Evolutionary conservation across 2,329 filamentous ascomycete species (phyloP).

Genomic region (Septoria petroselini): DNA sequence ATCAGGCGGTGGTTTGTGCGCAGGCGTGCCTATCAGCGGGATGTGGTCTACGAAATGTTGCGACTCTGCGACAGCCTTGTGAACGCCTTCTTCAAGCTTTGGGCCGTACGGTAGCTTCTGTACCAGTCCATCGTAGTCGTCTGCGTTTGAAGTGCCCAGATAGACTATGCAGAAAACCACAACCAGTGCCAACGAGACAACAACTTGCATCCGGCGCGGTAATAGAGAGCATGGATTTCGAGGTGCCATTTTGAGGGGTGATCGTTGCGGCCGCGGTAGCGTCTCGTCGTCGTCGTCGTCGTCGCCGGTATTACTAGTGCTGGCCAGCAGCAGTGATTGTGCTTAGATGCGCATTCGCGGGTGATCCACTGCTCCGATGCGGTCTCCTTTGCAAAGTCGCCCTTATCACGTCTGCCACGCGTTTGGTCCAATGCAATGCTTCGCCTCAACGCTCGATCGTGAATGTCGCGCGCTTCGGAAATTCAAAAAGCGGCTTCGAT

Average conservation of each 20-base stretch:
- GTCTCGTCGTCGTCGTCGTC: not conserved
- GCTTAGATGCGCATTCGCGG: slow-evolving; percentile 4
- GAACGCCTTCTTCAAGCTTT: slow-evolving; percentile 40
- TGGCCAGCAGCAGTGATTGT: slow-evolving; percentile 13
- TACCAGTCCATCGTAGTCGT: slow-evolving; percentile 32
- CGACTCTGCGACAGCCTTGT: slow-evolving; percentile 39
- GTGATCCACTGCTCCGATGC: not conserved
- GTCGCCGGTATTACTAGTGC: no score
- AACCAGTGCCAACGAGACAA: slow-evolving; percentile 41
- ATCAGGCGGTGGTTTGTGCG: slow-evolving; percentile 68
- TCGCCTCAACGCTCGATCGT: no score
- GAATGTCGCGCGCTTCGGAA: no score
- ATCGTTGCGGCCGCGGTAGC: not conserved
- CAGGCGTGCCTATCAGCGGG: slow-evolving; percentile 62
- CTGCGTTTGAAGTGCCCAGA: slow-evolving; percentile 34
- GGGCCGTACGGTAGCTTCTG: slow-evolving; percentile 37
- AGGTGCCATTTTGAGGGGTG: slow-evolving; percentile 5
- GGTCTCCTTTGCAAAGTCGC: not conserved
- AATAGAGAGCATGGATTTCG: slow-evolving; percentile 41
- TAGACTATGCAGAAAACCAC: slow-evolving; percentile 40
- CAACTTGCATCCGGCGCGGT: slow-evolving; percentile 48
- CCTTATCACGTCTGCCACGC: no score
- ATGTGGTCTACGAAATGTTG: slow-evolving; percentile 41
- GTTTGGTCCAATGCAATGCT: no score
- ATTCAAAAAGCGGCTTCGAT: no score